These are phyloP conservation scores for Trichodelitschia bisporula DNA, from an alignment of 495 filamentous ascomycete genomes.

Conservation along the genomic window DNA sequence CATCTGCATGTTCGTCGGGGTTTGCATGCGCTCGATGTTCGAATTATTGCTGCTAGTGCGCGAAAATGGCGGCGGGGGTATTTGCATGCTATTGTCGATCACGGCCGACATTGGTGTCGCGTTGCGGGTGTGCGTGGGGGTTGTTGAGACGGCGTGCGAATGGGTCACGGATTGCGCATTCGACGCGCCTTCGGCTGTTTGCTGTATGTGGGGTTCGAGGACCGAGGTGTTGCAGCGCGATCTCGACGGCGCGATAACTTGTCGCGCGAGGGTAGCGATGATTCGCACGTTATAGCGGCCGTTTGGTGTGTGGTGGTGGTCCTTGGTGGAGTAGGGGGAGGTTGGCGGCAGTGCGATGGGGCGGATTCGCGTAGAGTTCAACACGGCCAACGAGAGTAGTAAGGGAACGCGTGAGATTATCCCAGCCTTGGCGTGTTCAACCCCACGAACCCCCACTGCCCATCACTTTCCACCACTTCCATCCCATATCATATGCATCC, in stretches of 20 bases:
- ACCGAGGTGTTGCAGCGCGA: no score
- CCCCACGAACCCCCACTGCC: no score
- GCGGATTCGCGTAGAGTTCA: not conserved
- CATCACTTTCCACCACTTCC: not conserved
- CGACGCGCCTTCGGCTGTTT: not conserved
- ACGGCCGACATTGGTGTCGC: not conserved
- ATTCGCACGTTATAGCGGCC: no score
- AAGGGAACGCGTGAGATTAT: no score
- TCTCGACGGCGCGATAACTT: no score
- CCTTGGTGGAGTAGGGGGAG: not conserved
- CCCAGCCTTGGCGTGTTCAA: no score
- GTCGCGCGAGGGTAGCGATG: no score
- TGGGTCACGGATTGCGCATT: not conserved
- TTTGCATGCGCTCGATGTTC: not conserved
- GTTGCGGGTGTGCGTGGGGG: not conserved
- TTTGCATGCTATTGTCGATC: not conserved
- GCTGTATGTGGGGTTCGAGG: not conserved
- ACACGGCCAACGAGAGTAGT: no score
- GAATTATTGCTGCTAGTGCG: not conserved
- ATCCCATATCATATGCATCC: not conserved
- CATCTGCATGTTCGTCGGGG: constrained; percentile 7
- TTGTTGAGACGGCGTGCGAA: not conserved
- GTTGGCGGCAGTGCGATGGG: not conserved
- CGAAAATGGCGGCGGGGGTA: not conserved
- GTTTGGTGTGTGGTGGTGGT: not conserved